These are phyloP conservation scores for Hibiscus mutabilis DNA, from an alignment of 345 rosid species.

Conservation along the genomic window DNA sequence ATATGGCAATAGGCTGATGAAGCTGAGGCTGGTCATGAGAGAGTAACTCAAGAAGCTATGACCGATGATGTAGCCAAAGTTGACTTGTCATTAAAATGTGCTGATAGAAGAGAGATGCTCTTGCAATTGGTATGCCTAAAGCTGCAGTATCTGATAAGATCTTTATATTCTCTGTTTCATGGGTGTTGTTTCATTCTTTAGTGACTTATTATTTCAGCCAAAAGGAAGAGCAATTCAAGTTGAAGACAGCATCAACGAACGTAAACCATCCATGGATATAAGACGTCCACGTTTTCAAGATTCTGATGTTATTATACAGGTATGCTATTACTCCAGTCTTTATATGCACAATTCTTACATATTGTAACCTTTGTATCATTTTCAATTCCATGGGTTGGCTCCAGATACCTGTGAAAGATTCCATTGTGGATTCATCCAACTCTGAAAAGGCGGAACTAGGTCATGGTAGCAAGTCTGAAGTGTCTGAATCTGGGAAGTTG, in stretches of 20 bases:
- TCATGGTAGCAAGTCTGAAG: constrained; percentile 10
- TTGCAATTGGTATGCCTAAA: constrained; percentile 19
- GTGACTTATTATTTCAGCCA: constrained; percentile 24
- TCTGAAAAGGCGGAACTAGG: constrained; percentile 21
- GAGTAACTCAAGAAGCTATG: constrained; percentile 10
- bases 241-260: constrained; percentile 36
- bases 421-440: constrained; percentile 26
- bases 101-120: constrained; percentile 17
- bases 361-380: constrained; percentile 3
- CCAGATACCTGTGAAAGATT: constrained; percentile 51
- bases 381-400: constrained; percentile 18
- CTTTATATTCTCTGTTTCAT: background rate
- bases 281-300: constrained; percentile 33
- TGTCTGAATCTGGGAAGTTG: constrained; percentile 21
- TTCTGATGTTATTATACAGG: constrained; percentile 71
- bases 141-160: background rate
- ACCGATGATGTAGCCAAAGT: constrained; percentile 14
- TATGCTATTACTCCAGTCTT: constrained; percentile 15
- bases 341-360: constrained; percentile 9
- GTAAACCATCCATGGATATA: constrained; percentile 43
- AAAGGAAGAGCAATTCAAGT: constrained; percentile 65
- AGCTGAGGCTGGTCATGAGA: constrained; percentile 12
- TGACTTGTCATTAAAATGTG: constrained; percentile 11
- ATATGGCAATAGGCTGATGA: constrained; percentile 20
- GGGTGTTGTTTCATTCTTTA: background rate